phyloP scores from a whole-genome alignment of 2,329 filamentous ascomycete genomes.

The Neonectria ditissima region DNA sequence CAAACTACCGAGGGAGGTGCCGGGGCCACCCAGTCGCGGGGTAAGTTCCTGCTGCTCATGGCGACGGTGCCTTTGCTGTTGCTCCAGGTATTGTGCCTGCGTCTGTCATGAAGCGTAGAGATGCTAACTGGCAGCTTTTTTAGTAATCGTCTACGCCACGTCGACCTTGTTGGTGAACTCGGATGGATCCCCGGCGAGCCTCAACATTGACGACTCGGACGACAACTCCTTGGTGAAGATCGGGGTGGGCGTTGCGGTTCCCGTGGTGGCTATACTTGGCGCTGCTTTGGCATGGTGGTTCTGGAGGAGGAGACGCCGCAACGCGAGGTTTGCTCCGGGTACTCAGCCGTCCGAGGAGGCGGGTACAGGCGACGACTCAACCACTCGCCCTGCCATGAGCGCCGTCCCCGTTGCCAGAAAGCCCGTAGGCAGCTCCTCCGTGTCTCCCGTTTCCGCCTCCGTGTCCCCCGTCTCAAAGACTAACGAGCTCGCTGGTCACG shows the following conservation, averaged over 20 bases:
- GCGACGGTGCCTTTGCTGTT: constrained; percentile 41
- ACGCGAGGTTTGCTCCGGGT: constrained; percentile 1
- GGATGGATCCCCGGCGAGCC: constrained; percentile 34
- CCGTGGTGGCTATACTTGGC: constrained; percentile 27
- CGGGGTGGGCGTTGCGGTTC: constrained; percentile 36
- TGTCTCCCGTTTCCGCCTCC: constrained; percentile 37
- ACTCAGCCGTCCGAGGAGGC: constrained; percentile 31
- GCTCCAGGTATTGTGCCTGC: constrained; percentile 44
- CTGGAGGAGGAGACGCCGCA: constrained; percentile 29
- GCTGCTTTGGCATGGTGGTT: constrained; percentile 33
- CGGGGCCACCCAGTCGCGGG: constrained; percentile 37
- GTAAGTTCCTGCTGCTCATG: constrained; percentile 47
- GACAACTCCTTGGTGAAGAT: constrained; percentile 36
- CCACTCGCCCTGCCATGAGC: constrained; percentile 25
- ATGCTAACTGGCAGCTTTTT: constrained; percentile 16
- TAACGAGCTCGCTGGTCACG: constrained; percentile 35
- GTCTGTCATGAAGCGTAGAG: background rate
- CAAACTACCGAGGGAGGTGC: constrained; percentile 41
- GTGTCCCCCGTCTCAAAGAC: constrained; percentile 35
- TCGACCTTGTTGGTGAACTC: constrained; percentile 39
- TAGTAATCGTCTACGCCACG: constrained; percentile 43
- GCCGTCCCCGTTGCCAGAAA: constrained; percentile 32
- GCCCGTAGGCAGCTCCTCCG: constrained; percentile 30
- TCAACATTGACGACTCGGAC: constrained; percentile 21
- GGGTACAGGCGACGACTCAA: constrained; percentile 3